phyloP scores from a whole-genome alignment of 768 basidiomycete genomes.

The Basidioascus undulatus region DNA sequence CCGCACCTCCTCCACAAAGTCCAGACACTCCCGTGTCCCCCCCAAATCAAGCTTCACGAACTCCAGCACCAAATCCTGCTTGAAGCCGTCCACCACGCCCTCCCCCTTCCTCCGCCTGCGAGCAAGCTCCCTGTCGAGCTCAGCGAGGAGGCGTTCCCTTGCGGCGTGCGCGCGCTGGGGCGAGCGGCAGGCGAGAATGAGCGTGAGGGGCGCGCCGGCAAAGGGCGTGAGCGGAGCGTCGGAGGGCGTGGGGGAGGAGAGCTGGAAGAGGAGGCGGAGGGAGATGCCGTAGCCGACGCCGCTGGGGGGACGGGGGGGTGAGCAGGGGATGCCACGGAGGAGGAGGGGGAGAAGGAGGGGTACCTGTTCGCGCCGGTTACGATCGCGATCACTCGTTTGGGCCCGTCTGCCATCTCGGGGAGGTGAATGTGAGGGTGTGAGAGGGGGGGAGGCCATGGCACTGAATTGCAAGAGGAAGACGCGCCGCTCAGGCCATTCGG shows the following conservation, averaged over 20 bases:
- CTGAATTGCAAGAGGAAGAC: no score
- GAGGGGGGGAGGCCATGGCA: no score
- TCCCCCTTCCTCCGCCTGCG: constrained; percentile 15
- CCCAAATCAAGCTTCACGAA: constrained; percentile 42
- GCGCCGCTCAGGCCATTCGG: no score
- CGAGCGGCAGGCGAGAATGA: constrained; percentile 61
- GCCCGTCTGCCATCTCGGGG: no score
- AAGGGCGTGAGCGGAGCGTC: constrained; percentile 24
- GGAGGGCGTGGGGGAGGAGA: constrained; percentile 28
- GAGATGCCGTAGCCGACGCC: constrained; percentile 68
- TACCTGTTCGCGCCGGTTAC: constrained; percentile 52
- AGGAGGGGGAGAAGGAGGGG: neutral
- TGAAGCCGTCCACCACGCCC: constrained; percentile 31
- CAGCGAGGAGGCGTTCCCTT: constrained; percentile 26
- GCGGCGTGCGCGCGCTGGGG: constrained; percentile 38
- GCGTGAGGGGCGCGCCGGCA: constrained; percentile 33
- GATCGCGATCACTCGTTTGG: constrained; percentile 32
- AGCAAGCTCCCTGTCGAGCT: constrained; percentile 32
- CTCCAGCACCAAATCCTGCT: constrained; percentile 34
- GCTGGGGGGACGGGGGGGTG: constrained; percentile 21
- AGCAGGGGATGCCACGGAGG: neutral
- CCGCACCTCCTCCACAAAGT: constrained; percentile 32
- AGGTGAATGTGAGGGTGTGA: no score
- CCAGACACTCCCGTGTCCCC: constrained; percentile 32
- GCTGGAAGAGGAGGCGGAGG: constrained; percentile 44